Conservation (phyloP, 345 rosid species). For the Isatis tinctoria region DNA sequence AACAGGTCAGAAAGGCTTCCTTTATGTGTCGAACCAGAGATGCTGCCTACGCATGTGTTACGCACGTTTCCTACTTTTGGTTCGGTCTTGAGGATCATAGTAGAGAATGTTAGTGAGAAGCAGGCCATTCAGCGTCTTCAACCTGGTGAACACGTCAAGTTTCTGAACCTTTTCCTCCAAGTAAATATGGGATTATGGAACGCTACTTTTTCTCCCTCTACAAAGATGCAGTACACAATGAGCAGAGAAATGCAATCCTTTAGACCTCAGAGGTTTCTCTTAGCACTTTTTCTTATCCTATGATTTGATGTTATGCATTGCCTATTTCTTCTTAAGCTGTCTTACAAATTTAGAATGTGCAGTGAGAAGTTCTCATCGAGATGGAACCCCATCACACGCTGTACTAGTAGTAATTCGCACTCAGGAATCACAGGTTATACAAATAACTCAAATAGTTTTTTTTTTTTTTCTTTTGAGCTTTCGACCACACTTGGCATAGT, state of each 20-base stretch:
- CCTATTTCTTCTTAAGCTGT: neutral
- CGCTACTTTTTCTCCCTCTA: constrained; percentile 24
- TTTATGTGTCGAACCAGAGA: constrained; percentile 27
- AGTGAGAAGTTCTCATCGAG: constrained; percentile 1
- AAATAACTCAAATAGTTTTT: neutral
- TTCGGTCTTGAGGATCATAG: constrained; percentile 27
- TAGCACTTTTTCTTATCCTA: neutral
- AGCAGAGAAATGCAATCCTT: constrained; percentile 9
- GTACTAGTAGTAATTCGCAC: neutral
- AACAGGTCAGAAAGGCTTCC: constrained; percentile 30
- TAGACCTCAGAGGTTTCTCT: constrained; percentile 21
- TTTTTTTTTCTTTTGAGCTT: neutral
- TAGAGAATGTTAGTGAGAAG: constrained; percentile 16
- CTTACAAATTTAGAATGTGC: neutral
- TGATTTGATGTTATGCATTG: neutral
- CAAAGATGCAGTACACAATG: constrained; percentile 28
- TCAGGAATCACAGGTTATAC: constrained; percentile 30
- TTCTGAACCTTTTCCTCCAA: constrained; percentile 26
- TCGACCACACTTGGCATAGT: neutral
- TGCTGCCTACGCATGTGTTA: constrained; percentile 6
- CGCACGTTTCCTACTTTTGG: constrained; percentile 32
- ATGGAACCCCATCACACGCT: constrained; percentile 1
- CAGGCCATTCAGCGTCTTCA: constrained; percentile 20
- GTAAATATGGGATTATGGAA: constrained; percentile 24
- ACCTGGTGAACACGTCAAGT: constrained; percentile 29